These are phyloP conservation scores for Daldinia bambusicola DNA, from an alignment of 495 filamentous ascomycete genomes.

Conservation along the genomic window DNA sequence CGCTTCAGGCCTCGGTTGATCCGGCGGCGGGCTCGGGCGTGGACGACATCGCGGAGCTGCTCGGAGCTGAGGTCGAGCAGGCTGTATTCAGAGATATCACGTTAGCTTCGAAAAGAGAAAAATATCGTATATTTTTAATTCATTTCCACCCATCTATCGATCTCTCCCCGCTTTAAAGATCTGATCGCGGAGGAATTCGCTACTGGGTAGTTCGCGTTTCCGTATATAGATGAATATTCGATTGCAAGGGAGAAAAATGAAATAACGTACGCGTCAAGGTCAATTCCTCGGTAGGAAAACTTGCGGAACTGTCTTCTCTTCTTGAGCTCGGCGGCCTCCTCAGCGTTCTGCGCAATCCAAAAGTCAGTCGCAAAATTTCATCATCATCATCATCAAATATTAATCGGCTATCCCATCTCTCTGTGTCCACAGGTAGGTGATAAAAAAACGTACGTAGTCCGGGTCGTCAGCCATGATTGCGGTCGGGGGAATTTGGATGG, in stretches of 20 bases:
- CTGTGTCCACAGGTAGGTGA: not conserved
- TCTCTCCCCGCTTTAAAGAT: too few relatives aligned
- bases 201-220: not conserved
- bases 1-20: slow-evolving; percentile 99
- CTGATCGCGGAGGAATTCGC: too few relatives aligned
- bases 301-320: slow-evolving; percentile 99
- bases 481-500: slow-evolving; percentile 43
- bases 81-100: slow-evolving; percentile 48
- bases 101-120: slow-evolving; percentile 36
- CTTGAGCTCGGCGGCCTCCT: slow-evolving; percentile 98
- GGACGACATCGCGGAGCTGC: slow-evolving; percentile 98
- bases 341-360: slow-evolving; percentile 73
- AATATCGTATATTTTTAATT: too few relatives aligned
- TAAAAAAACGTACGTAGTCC: slow-evolving; percentile 80
- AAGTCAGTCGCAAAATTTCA: slow-evolving; percentile 27
- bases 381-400: not conserved
- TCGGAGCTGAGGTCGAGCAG: slow-evolving; percentile 98
- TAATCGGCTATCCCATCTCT: not conserved
- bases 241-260: slow-evolving; percentile 3
- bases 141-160: too few relatives aligned
- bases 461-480: slow-evolving; percentile 85
- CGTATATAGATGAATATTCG: not conserved
- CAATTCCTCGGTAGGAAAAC: slow-evolving; percentile 99
- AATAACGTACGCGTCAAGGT: slow-evolving; percentile 92
- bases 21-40: slow-evolving; percentile 96